Evolutionary conservation across 1,284 basidiomycete genomes (phyloP).

Genomic region (Malassezia psittaci): DNA sequence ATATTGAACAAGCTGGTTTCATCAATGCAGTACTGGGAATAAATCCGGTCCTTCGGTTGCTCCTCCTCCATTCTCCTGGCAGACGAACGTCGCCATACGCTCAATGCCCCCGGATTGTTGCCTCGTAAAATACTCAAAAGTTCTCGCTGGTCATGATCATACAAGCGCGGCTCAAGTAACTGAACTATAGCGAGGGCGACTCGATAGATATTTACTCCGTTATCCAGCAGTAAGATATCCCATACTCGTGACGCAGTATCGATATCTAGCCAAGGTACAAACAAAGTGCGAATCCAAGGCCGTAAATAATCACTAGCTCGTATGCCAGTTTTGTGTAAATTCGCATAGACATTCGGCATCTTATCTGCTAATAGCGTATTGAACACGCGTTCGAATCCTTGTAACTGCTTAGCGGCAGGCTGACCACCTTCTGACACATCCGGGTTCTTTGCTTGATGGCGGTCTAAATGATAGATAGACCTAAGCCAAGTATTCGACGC

Average conservation of each 20-base stretch:
- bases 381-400: slow-evolving; percentile 60
- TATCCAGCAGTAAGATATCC: slow-evolving; percentile 37
- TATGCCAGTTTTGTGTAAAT: slow-evolving; percentile 29
- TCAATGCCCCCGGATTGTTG: slow-evolving; percentile 28
- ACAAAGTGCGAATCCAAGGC: slow-evolving; percentile 30
- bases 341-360: slow-evolving; percentile 71
- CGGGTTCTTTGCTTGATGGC: background rate
- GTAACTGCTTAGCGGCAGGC: background rate
- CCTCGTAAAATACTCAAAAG: slow-evolving; percentile 28
- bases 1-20: slow-evolving; percentile 29
- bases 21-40: slow-evolving; percentile 37
- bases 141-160: slow-evolving; percentile 31
- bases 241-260: slow-evolving; percentile 36
- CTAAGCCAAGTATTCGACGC: slow-evolving; percentile 33
- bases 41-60: slow-evolving; percentile 32
- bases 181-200: slow-evolving; percentile 33
- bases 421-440: background rate
- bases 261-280: slow-evolving; percentile 30
- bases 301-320: slow-evolving; percentile 24
- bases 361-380: slow-evolving; percentile 80
- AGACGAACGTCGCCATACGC: slow-evolving; percentile 28
- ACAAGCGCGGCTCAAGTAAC: slow-evolving; percentile 33
- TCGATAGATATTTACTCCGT: slow-evolving; percentile 32
- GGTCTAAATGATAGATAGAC: slow-evolving; percentile 30
- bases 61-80: background rate